Evolutionary conservation across 306 rosid genomes (phyloP).

Genomic region (Amphicarpaea edgeworthii): DNA sequence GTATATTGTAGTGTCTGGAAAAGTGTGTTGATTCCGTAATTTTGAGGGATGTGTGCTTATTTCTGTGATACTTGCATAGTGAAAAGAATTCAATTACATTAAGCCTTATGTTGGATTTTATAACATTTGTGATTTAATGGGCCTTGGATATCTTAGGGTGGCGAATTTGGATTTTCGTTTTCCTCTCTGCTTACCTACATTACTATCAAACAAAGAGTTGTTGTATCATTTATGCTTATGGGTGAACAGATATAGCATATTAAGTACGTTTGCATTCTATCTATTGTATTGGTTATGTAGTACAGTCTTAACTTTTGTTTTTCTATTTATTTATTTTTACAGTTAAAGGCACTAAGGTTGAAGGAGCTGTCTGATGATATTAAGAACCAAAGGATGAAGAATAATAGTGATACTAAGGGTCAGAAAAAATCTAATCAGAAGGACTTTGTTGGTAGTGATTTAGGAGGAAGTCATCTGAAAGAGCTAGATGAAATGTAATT

Average conservation of each 20-base stretch:
- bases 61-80: constrained; percentile 10
- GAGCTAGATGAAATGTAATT: constrained; percentile 76
- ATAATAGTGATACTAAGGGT: constrained; percentile 58
- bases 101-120: constrained; percentile 1
- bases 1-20: background rate
- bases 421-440: constrained; percentile 51
- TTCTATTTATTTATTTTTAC: background rate
- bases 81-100: constrained; percentile 11
- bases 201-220: background rate
- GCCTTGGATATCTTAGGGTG: constrained; percentile 12
- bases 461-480: constrained; percentile 50
- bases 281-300: constrained; percentile 10
- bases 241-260: constrained; percentile 6
- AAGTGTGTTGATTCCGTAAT: constrained; percentile 23
- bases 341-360: constrained; percentile 79
- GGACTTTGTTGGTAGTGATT: constrained; percentile 46
- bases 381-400: constrained; percentile 73
- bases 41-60: background rate
- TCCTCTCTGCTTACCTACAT: background rate
- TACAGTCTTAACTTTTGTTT: constrained; percentile 11
- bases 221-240: constrained; percentile 1
- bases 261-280: constrained; percentile 9
- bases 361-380: constrained; percentile 74
- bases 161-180: background rate
- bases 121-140: constrained; percentile 18